These are phyloP conservation scores for Acacia confusa DNA, from an alignment of 306 rosid genomes.

Conservation along the genomic window DNA sequence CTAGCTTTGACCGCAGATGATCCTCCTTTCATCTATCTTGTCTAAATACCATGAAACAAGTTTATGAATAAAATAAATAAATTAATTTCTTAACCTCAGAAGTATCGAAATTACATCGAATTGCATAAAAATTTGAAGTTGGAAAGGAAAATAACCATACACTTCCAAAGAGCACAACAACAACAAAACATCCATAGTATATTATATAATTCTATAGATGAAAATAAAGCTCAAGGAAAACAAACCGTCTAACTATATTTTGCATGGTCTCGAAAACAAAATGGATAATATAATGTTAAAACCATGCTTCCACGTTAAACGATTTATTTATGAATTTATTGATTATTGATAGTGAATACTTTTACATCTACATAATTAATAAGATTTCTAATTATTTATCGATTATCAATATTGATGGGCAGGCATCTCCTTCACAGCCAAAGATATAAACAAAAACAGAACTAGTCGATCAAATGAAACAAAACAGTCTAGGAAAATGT, in stretches of 20 bases:
- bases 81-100: background rate
- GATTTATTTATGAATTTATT: background rate
- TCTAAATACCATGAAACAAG: background rate
- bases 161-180: background rate
- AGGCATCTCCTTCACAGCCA: background rate
- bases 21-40: background rate
- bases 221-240: too few species aligned
- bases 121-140: too few species aligned
- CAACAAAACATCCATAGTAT: too few species aligned
- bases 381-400: too few species aligned
- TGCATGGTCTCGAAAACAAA: background rate
- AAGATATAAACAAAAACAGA: background rate
- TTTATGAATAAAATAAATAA: too few species aligned
- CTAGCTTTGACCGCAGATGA: background rate
- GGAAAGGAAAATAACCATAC: background rate
- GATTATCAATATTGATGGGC: background rate
- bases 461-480: background rate
- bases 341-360: too few species aligned
- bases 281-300: background rate
- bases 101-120: too few species aligned
- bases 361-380: background rate
- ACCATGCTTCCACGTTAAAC: background rate
- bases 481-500: background rate
- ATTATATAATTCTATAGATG: too few species aligned
- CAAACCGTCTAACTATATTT: too few species aligned